Evolutionary conservation across 345 rosid species (phyloP).

Genomic region (Camelina hispida): DNA sequence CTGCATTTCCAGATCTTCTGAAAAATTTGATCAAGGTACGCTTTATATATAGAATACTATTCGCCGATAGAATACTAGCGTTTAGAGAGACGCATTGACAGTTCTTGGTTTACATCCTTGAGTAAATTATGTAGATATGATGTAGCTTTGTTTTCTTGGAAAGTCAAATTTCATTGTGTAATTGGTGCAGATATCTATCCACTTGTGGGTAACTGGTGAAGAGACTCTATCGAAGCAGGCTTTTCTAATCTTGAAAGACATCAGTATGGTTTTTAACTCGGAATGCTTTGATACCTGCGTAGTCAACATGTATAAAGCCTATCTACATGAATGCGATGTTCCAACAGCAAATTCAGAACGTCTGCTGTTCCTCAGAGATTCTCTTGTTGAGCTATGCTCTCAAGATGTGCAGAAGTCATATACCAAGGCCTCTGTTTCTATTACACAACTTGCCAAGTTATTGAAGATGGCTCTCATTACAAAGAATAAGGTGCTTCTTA

Average conservation of each 20-base stretch:
- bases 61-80: background rate
- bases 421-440: conserved; percentile 61
- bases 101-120: background rate
- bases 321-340: conserved; percentile 66
- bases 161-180: conserved; percentile 24
- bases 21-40: conserved; percentile 74
- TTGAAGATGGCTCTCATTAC: conserved; percentile 66
- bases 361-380: conserved; percentile 60
- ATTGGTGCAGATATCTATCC: conserved; percentile 64
- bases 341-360: conserved; percentile 55
- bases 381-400: conserved; percentile 76
- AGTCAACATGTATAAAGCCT: conserved; percentile 67
- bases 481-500: conserved; percentile 68
- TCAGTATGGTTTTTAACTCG: conserved; percentile 58
- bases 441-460: conserved; percentile 73
- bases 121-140: background rate
- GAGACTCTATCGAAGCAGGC: conserved; percentile 58
- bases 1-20: conserved; percentile 70
- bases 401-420: conserved; percentile 80
- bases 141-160: conserved; percentile 2
- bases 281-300: conserved; percentile 70
- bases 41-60: conserved; percentile 7
- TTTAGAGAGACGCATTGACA: conserved; percentile 7
- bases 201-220: conserved; percentile 83
- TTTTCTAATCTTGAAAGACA: conserved; percentile 64